Conservation (phyloP, 768 basidiomycete genomes). For the Russula sp. region DNA sequence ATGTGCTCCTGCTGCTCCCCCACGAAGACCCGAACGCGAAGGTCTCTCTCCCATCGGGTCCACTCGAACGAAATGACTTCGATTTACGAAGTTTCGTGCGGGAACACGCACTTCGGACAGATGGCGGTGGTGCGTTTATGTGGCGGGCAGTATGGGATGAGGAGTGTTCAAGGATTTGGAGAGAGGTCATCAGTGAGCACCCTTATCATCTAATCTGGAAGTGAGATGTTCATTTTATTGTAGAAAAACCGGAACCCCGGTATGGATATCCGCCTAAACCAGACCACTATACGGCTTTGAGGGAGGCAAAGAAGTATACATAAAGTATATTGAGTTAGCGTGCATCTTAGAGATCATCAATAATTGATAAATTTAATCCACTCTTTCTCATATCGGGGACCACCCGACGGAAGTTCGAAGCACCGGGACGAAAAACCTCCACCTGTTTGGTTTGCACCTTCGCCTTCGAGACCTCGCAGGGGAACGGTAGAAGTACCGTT, state of each 20-base stretch:
- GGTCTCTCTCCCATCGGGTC: slow-evolving; percentile 33
- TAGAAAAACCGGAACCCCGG: slow-evolving; percentile 51
- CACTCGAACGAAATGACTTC: slow-evolving; percentile 53
- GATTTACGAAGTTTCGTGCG: slow-evolving; percentile 61
- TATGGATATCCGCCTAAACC: slow-evolving; percentile 53
- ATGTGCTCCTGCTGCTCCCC: slow-evolving; percentile 70
- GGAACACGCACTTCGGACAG: slow-evolving; percentile 50
- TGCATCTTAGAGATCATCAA: background rate
- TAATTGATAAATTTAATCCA: background rate
- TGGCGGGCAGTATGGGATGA: slow-evolving; percentile 78
- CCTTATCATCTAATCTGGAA: slow-evolving; percentile 28
- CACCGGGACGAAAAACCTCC: background rate
- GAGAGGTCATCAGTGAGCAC: slow-evolving; percentile 59
- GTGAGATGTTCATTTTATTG: slow-evolving; percentile 17
- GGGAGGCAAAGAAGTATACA: slow-evolving; percentile 33
- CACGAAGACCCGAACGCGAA: slow-evolving; percentile 48
- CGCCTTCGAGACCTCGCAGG: background rate
- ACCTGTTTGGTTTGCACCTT: background rate
- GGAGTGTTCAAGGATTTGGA: slow-evolving; percentile 63
- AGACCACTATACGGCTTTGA: slow-evolving; percentile 55
- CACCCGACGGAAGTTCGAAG: background rate
- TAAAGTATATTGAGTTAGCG: background rate
- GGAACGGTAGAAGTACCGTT: background rate
- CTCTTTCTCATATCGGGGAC: background rate
- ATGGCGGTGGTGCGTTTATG: slow-evolving; percentile 77